Conservation (phyloP, 345 rosid genomes). For the Diplotaxis tenuifolia region DNA sequence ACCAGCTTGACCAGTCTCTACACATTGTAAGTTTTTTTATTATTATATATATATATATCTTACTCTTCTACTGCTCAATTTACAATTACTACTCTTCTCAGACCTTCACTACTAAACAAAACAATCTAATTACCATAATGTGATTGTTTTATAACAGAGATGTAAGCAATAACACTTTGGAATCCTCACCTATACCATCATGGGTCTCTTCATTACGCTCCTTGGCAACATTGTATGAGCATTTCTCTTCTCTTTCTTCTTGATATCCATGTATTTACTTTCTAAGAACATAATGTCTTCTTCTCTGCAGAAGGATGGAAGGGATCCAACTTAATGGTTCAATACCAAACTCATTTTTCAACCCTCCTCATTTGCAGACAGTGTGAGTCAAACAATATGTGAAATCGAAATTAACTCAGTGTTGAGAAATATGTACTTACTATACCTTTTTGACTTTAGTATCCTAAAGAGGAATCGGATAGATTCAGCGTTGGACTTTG, state of each 20-base stretch:
- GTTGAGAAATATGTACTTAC: background rate
- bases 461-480: slow-evolving; percentile 49
- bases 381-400: slow-evolving; percentile 49
- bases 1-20: slow-evolving; percentile 50
- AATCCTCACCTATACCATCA: slow-evolving; percentile 44
- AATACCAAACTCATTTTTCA: slow-evolving; percentile 57
- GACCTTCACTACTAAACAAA: background rate
- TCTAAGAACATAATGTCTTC: background rate
- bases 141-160: slow-evolving; percentile 49
- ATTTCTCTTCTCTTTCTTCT: slow-evolving; percentile 17
- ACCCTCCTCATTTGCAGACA: slow-evolving; percentile 54
- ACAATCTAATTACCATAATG: background rate
- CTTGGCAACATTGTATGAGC: slow-evolving; percentile 70
- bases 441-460: slow-evolving; percentile 33
- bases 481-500: slow-evolving; percentile 53
- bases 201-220: slow-evolving; percentile 54
- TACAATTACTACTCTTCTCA: background rate
- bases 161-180: slow-evolving; percentile 72
- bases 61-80: background rate
- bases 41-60: background rate
- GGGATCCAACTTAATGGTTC: slow-evolving; percentile 44
- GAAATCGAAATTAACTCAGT: background rate
- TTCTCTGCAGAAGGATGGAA: slow-evolving; percentile 62
- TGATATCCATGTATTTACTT: background rate
- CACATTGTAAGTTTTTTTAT: slow-evolving; percentile 63